Conservation (phyloP, 129 eudicot species). For the Chrysanthemum makinoi region DNA sequence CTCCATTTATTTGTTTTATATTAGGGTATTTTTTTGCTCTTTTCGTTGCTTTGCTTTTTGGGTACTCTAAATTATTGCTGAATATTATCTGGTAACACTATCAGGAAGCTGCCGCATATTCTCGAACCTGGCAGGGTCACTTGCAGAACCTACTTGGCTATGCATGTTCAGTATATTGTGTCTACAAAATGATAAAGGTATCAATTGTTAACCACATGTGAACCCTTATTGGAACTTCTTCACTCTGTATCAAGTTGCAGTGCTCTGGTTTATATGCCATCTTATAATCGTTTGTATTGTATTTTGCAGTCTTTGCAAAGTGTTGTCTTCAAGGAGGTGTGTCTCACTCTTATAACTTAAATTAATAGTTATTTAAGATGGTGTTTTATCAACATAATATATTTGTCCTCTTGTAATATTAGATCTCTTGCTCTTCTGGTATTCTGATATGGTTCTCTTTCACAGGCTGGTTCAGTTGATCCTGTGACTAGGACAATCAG, state of each 20-base stretch:
- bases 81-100: conserved; percentile 21
- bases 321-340: conserved; percentile 95
- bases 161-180: conserved; percentile 94
- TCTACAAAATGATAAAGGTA: conserved; percentile 96
- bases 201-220: not conserved
- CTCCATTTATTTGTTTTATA: not conserved
- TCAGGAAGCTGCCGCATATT: conserved; percentile 99
- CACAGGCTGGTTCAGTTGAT: conserved; percentile 92
- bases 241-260: too few relatives aligned
- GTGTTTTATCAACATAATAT: not conserved
- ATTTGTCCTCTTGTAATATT: conserved; percentile 11
- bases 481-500: conserved; percentile 93
- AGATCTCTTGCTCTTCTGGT: conserved; percentile 7
- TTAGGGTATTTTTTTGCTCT: not conserved
- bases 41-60: conserved; percentile 3
- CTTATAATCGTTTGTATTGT: conserved; percentile 26
- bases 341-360: too few relatives aligned
- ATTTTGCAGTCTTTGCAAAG: conserved; percentile 93
- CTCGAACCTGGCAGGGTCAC: conserved; percentile 99
- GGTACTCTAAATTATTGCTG: not conserved
- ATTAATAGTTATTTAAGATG: not conserved
- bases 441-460: conserved; percentile 13
- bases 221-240: not conserved
- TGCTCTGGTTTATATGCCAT: too few relatives aligned
- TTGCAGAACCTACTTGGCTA: conserved; percentile 93